These are phyloP conservation scores for Bipolaris cookei DNA, from an alignment of 2,329 filamentous ascomycete species.

Conservation along the genomic window DNA sequence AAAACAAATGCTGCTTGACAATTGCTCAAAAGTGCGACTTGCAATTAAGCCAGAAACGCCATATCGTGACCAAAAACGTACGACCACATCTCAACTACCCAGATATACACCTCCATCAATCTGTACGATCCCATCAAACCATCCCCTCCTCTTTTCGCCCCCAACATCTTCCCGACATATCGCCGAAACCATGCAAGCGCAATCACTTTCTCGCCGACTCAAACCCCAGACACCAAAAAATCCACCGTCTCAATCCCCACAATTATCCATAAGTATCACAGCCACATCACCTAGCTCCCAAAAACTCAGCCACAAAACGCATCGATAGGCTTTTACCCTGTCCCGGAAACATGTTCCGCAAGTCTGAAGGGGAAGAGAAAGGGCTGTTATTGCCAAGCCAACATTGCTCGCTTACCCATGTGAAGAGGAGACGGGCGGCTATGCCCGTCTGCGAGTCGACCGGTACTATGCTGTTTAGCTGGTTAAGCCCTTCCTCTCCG, in stretches of 20 bases:
- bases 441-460: not conserved
- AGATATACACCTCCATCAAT: too few relatives aligned
- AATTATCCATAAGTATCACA: not conserved
- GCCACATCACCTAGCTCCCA: not conserved
- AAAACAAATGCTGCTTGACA: not conserved
- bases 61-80: not conserved
- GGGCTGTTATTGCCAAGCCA: conserved; percentile 5
- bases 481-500: not conserved
- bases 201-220: not conserved
- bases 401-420: conserved; percentile 8
- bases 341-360: not conserved
- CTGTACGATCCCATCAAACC: not conserved
- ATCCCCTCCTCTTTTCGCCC: not conserved
- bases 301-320: not conserved
- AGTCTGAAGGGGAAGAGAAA: not conserved
- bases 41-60: not conserved
- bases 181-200: not conserved
- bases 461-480: not conserved
- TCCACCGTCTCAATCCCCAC: too few relatives aligned
- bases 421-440: not conserved
- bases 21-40: not conserved
- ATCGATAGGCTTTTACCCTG: not conserved
- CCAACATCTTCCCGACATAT: not conserved
- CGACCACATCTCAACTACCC: not conserved
- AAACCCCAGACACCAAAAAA: not conserved